A percentile compares a stretch with the other conserved stretches of the same genome.
Conservation (phyloP, 2,329 filamentous ascomycete species). For the Sphaerulina populicola region DNA sequence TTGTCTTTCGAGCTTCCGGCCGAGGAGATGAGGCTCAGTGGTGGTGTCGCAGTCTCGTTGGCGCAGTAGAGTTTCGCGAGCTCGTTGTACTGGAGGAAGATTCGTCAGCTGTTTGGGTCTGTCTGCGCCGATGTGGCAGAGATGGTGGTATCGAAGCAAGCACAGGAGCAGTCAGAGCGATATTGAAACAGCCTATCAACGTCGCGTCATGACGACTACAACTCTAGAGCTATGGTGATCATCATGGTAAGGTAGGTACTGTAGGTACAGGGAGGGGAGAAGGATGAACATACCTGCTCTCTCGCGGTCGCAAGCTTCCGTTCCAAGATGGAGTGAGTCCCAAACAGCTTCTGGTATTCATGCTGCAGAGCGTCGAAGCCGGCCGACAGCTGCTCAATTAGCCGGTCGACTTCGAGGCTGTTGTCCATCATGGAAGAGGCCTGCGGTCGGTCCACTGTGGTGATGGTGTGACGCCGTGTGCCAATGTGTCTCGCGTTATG, state of each 20-base stretch:
- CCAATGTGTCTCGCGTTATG: not conserved
- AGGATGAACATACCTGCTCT: conserved; percentile 39
- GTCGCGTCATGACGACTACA: conserved; percentile 39
- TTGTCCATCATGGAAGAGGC: conserved; percentile 17
- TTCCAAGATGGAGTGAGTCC: conserved; percentile 40
- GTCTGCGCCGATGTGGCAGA: not conserved
- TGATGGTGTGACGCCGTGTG: not conserved
- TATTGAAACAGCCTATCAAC: conserved; percentile 40
- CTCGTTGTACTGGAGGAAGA: conserved; percentile 28
- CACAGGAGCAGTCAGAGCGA: conserved; percentile 33
- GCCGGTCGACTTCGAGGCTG: conserved; percentile 13
- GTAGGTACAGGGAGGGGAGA: conserved; percentile 2
- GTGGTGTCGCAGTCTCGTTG: conserved; percentile 23
- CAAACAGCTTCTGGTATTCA: conserved; percentile 41
- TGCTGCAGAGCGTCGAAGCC: conserved; percentile 42
- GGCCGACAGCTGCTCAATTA: conserved; percentile 37
- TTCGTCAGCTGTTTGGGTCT: conserved; percentile 12
- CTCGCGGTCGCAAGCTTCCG: conserved; percentile 42
- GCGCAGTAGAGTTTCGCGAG: conserved; percentile 27
- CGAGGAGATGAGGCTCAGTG: conserved; percentile 31
- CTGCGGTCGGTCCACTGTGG: not conserved
- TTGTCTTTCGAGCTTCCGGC: conserved; percentile 17
- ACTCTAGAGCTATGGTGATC: conserved; percentile 45
- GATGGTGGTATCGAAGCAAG: conserved; percentile 1
- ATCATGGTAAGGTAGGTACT: conserved; percentile 25